Conservation (phyloP, 306 rosid genomes). For the Morella rubra region DNA sequence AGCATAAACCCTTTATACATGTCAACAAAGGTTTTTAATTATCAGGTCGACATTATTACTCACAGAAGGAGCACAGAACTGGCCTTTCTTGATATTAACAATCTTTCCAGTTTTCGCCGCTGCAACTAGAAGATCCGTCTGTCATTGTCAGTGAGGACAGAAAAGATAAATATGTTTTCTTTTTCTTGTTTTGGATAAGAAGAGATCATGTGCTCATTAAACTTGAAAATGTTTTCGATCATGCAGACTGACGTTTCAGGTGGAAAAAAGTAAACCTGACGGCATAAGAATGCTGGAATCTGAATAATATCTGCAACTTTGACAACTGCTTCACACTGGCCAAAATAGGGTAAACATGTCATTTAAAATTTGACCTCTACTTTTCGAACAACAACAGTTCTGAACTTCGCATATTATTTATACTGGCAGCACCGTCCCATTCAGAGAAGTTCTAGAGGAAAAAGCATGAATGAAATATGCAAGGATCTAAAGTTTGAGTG, state of each 20-base stretch:
- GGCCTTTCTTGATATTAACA: conserved; percentile 91
- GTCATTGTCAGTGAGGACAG: conserved; percentile 43
- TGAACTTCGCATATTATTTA: not conserved
- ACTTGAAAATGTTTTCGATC: not conserved
- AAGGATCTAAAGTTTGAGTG: not conserved
- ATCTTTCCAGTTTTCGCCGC: conserved; percentile 97
- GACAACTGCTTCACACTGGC: conserved; percentile 88
- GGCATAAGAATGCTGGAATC: conserved; percentile 96
- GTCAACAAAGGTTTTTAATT: conserved; percentile 18
- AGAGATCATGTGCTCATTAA: not conserved
- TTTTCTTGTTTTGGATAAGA: too few species aligned
- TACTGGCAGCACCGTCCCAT: not conserved
- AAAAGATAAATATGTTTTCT: conserved; percentile 13
- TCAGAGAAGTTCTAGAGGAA: not conserved
- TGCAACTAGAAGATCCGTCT: conserved; percentile 97
- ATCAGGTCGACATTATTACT: conserved; percentile 39
- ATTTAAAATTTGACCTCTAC: not conserved
- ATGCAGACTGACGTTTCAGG: conserved; percentile 13
- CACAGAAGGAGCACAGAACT: conserved; percentile 96
- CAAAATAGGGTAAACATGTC: conserved; percentile 25
- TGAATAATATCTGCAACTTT: conserved; percentile 93
- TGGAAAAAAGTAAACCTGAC: conserved; percentile 55
- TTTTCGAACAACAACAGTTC: not conserved
- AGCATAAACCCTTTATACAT: conserved; percentile 1
- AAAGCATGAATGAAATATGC: not conserved